Percentiles rank a stretch among this genome's conserved stretches.
Evolutionary conservation across 2,329 filamentous ascomycete species (phyloP).

Genomic region (Botrytis porri): DNA sequence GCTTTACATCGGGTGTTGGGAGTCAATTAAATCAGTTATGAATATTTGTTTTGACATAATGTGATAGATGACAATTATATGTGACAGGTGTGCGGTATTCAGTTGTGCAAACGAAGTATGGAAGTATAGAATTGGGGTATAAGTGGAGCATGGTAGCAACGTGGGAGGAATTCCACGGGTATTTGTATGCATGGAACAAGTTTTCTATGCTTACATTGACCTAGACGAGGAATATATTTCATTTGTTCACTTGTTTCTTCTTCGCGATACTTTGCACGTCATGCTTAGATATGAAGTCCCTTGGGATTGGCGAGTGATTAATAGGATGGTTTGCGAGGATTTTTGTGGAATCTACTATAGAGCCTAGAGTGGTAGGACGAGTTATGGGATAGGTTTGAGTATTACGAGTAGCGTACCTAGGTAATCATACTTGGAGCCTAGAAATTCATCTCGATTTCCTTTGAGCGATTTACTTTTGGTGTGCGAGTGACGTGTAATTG

Average conservation of each 20-base stretch:
- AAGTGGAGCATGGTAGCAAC: background rate
- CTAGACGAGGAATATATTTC: background rate
- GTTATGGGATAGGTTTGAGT: background rate
- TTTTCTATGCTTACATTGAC: background rate
- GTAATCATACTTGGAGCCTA: background rate
- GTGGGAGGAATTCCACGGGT: background rate
- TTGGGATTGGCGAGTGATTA: background rate
- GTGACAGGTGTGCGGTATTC: background rate
- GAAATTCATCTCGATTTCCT: background rate
- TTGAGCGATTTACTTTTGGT: background rate
- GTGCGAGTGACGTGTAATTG: background rate
- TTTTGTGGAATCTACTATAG: background rate
- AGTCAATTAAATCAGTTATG: constrained; percentile 2
- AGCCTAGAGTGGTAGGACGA: background rate
- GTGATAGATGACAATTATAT: background rate
- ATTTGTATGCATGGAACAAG: background rate
- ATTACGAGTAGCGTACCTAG: background rate
- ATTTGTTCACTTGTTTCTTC: background rate
- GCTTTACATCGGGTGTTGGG: constrained; percentile 4
- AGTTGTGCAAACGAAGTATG: background rate
- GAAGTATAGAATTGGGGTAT: background rate
- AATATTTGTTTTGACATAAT: background rate
- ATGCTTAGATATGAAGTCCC: background rate
- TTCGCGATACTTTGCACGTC: background rate
- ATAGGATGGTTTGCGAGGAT: background rate